These are phyloP conservation scores for Sarocladium strictum DNA, from an alignment of 2,329 filamentous ascomycete genomes.

Conservation along the genomic window DNA sequence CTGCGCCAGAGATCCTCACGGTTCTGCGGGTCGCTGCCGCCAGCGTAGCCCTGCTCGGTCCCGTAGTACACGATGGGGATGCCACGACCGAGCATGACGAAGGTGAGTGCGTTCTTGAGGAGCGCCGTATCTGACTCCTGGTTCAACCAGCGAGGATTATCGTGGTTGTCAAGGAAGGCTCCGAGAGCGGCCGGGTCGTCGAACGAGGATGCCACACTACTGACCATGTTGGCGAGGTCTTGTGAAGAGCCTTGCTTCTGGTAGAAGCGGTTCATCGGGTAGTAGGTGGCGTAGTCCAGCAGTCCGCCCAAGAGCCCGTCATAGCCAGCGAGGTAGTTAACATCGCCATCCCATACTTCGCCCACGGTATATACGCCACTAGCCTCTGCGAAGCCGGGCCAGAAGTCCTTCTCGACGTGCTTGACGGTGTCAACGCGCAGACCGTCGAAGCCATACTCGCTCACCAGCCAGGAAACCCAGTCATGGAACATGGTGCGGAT, in stretches of 20 bases:
- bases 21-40: conserved; percentile 40
- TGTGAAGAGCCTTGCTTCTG: conserved; percentile 31
- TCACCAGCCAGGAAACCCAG: conserved; percentile 55
- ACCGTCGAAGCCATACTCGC: conserved; percentile 57
- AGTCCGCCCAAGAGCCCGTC: conserved; percentile 50
- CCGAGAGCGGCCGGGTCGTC: conserved; percentile 40
- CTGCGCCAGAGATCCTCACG: conserved; percentile 56
- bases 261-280: conserved; percentile 33
- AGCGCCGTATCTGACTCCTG: conserved; percentile 47
- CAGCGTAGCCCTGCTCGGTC: conserved; percentile 54
- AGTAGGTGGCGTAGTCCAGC: conserved; percentile 53
- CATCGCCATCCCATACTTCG: conserved; percentile 52
- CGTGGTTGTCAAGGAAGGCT: conserved; percentile 55
- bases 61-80: conserved; percentile 62
- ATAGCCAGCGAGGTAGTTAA: conserved; percentile 45
- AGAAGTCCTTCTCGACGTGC: conserved; percentile 55
- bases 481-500: conserved; percentile 45
- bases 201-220: conserved; percentile 20
- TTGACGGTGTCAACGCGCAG: conserved; percentile 57
- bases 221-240: conserved; percentile 33
- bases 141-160: conserved; percentile 47
- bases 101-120: conserved; percentile 55
- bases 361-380: conserved; percentile 55
- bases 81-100: conserved; percentile 54
- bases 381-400: conserved; percentile 44